Conservation (phyloP, 345 rosid genomes). For the Trapa bicornis region DNA sequence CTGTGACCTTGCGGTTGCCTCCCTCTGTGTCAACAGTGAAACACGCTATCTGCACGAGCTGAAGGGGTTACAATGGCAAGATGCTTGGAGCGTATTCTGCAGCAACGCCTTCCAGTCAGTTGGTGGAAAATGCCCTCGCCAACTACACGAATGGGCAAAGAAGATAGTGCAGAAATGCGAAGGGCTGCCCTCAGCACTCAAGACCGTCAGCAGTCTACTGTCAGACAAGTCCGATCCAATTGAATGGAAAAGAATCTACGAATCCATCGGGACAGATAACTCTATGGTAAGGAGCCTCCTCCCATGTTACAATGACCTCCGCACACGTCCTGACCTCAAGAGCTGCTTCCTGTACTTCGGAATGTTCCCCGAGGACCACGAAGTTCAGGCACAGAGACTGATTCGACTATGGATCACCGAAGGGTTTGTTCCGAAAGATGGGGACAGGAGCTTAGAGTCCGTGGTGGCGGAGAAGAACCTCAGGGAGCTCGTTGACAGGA, state of each 20-base stretch:
- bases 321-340: neutral
- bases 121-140: slow-evolving; percentile 1
- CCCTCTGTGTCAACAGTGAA: neutral
- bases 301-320: slow-evolving; percentile 14
- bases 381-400: slow-evolving; percentile 1
- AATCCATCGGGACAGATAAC: slow-evolving; percentile 2
- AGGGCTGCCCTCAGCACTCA: slow-evolving; percentile 10
- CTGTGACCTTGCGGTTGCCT: neutral
- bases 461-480: slow-evolving; percentile 8
- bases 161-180: slow-evolving; percentile 13
- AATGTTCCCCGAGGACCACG: slow-evolving; percentile 13
- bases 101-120: slow-evolving; percentile 1
- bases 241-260: slow-evolving; percentile 9
- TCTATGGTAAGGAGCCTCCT: neutral
- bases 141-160: slow-evolving; percentile 2
- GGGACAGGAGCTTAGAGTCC: neutral
- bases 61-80: neutral
- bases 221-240: neutral
- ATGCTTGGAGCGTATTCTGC: slow-evolving; percentile 5
- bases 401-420: slow-evolving; percentile 15
- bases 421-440: slow-evolving; percentile 3
- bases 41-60: neutral
- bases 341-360: slow-evolving; percentile 14
- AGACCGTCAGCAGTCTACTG: slow-evolving; percentile 4
- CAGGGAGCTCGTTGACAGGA: slow-evolving; percentile 8